Percentiles rank a stretch among this genome's conserved stretches.
phyloP scores from a whole-genome alignment of 2,329 filamentous ascomycete species.

The Clarireedia hainanense region DNA sequence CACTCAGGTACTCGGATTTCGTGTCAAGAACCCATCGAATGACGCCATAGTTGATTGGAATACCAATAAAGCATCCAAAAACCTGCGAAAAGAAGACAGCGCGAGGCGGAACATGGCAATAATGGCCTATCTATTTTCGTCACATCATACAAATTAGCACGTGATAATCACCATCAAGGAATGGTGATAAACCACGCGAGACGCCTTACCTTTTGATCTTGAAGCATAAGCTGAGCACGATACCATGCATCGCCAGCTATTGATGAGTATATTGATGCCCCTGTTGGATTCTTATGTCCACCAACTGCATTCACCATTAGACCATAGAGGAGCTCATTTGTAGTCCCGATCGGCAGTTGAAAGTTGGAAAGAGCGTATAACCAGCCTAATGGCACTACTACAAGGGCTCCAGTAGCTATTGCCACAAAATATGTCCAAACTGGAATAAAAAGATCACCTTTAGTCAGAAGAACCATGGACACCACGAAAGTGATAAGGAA shows the following conservation, averaged over 20 bases:
- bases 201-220: conserved; percentile 43
- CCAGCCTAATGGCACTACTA: conserved; percentile 51
- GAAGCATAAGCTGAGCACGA: conserved; percentile 47
- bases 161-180: too few species aligned
- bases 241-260: conserved; percentile 58
- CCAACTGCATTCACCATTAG: conserved; percentile 47
- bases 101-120: conserved; percentile 53
- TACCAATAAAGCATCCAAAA: conserved; percentile 49
- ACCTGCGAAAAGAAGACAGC: conserved; percentile 54
- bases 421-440: conserved; percentile 53
- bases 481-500: conserved; percentile 42
- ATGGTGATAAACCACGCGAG: too few species aligned
- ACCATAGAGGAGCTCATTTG: conserved; percentile 53
- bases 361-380: conserved; percentile 53
- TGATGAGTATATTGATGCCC: conserved; percentile 48
- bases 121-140: conserved; percentile 43
- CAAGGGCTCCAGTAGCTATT: conserved; percentile 43
- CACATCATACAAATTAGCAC: too few species aligned
- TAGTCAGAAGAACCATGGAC: conserved; percentile 43
- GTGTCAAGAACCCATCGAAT: conserved; percentile 51
- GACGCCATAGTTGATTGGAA: conserved; percentile 54
- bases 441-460: conserved; percentile 48
- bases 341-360: conserved; percentile 45
- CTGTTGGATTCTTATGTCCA: conserved; percentile 47
- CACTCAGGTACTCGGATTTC: conserved; percentile 48